A percentile compares a stretch with the other conserved stretches of the same genome.
Evolutionary conservation across 2,329 filamentous ascomycete genomes (phyloP).

Genomic region (Colletotrichum lentis): DNA sequence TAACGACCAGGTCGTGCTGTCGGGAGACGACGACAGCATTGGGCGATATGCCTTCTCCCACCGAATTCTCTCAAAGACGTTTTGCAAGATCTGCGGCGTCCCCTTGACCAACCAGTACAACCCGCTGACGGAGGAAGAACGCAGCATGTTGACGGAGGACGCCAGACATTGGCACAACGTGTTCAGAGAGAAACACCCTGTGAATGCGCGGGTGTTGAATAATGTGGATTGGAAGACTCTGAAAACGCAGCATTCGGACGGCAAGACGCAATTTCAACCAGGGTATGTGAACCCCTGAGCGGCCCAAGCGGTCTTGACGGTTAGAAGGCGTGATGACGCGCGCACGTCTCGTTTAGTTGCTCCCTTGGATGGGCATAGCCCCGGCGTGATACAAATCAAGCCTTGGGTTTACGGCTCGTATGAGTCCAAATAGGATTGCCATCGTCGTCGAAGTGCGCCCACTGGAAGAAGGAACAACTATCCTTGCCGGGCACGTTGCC

Average conservation of each 20-base stretch:
- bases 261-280: conserved; percentile 43
- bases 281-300: conserved; percentile 53
- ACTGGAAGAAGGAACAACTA: conserved; percentile 81
- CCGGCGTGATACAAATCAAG: conserved; percentile 3
- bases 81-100: conserved; percentile 60
- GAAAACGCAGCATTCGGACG: conserved; percentile 42
- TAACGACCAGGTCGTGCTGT: conserved; percentile 51
- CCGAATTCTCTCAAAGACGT: conserved; percentile 50
- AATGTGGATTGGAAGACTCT: conserved; percentile 48
- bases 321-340: not conserved
- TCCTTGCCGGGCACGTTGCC: conserved; percentile 74
- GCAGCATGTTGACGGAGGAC: conserved; percentile 46
- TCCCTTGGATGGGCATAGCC: not conserved
- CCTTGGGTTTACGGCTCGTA: not conserved
- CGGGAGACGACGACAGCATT: conserved; percentile 52
- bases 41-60: conserved; percentile 49
- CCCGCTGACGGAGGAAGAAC: conserved; percentile 48
- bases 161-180: conserved; percentile 39
- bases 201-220: conserved; percentile 53
- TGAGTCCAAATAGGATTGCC: conserved; percentile 75
- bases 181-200: conserved; percentile 40
- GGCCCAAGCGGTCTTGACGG: not conserved
- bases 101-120: conserved; percentile 48
- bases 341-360: not conserved
- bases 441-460: conserved; percentile 87